These are phyloP conservation scores for Boletus bicolor DNA, from an alignment of 768 basidiomycete genomes.

Conservation along the genomic window DNA sequence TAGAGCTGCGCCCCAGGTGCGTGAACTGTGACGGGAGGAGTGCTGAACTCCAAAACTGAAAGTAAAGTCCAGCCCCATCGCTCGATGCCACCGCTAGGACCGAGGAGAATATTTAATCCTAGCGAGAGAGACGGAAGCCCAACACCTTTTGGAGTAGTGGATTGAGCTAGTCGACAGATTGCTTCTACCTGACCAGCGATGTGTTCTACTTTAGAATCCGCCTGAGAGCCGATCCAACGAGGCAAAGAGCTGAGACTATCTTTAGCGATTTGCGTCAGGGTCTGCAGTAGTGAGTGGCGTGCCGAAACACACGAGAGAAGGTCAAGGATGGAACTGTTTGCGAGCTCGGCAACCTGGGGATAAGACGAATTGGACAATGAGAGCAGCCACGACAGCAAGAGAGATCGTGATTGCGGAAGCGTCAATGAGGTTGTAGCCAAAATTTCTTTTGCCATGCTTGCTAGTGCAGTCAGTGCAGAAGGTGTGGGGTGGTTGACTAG, in stretches of 20 bases:
- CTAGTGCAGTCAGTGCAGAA: constrained; percentile 56
- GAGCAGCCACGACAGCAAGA: constrained; percentile 71
- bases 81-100: constrained; percentile 80
- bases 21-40: constrained; percentile 47
- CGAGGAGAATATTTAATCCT: constrained; percentile 62
- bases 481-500: constrained; percentile 71
- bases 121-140: constrained; percentile 45
- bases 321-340: constrained; percentile 44
- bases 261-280: constrained; percentile 57
- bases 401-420: constrained; percentile 62
- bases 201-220: constrained; percentile 74
- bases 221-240: constrained; percentile 61
- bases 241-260: constrained; percentile 72
- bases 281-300: constrained; percentile 48
- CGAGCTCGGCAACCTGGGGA: constrained; percentile 47
- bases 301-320: constrained; percentile 45
- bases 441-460: constrained; percentile 50
- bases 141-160: constrained; percentile 12
- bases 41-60: constrained; percentile 70
- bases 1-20: constrained; percentile 51
- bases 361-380: constrained; percentile 63
- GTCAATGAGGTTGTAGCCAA: constrained; percentile 57
- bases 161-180: constrained; percentile 50
- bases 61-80: constrained; percentile 91
- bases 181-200: constrained; percentile 65